Evolutionary conservation across 1,284 basidiomycete genomes (phyloP), one percentile per base, ranked within the genome.

Genomic region (Pseudozyma pruni): DNA sequence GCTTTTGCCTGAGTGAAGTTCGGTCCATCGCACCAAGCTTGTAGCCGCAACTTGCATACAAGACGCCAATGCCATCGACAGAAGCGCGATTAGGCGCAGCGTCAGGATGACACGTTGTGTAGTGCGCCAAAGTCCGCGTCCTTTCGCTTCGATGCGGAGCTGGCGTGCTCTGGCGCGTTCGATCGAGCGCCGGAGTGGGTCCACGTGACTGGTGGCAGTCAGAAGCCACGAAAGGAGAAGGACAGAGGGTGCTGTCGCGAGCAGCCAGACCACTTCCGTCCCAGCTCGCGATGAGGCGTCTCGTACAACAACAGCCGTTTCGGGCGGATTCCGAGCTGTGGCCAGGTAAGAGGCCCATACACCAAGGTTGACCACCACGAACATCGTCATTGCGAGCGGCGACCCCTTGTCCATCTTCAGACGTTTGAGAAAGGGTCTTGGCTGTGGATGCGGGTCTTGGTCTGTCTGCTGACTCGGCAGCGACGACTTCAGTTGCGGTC

Each of bases 181-280:
- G 32, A 54, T 32, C 10, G 50, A 57, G 16, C 50, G 61, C 42
- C 54, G 40, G 25, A 64, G 42, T 6, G 55, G 55, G 9, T 64
- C 46, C 19, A 58, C 34, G 5, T 19, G 47, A 20, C n/a, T 27
- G 20, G 44, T 45, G 9, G 27, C 19, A 1, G 25, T 10, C 8
- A 58, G 27, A 29, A 64, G 17, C 27, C n/a, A n/a, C n/a, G 51
- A 40, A 16, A 54, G 16, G 9, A 42, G n/a, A 3, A 50, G 9
- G 8, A 54, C 6, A 7, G 22, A 6, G 0, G 40, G 6, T 25
- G 22, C 13, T 6, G 44, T 19, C 14, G 53, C 43, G 22, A 44
- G 43, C n/a, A 34, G 14, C 8, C 53, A 56, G 16, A 34, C 20
- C 6, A 49, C 27, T 22, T 55, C 38, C 3, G 20, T 19, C 37